phyloP scores from a whole-genome alignment of 2,329 filamentous ascomycete genomes.

The Diaporthe capsici region DNA sequence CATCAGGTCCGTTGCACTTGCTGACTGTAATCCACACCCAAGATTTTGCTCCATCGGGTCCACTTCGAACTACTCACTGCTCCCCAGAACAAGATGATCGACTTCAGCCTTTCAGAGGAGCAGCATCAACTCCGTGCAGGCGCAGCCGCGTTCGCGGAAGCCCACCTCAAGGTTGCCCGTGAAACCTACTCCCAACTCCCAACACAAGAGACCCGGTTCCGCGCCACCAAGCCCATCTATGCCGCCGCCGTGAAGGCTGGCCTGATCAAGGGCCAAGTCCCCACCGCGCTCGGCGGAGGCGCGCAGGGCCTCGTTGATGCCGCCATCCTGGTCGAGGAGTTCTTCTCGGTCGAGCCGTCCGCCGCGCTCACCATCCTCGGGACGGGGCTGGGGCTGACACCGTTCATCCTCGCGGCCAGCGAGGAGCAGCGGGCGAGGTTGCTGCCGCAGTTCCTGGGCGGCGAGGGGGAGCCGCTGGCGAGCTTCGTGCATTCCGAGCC shows the following conservation, averaged over 20 bases:
- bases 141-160: conserved; percentile 30
- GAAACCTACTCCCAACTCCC: conserved; percentile 16
- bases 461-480: conserved; percentile 23
- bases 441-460: conserved; percentile 19
- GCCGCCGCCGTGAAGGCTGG: conserved; percentile 21
- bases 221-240: conserved; percentile 28
- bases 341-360: conserved; percentile 36
- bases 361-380: conserved; percentile 38
- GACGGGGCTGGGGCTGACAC: conserved; percentile 37
- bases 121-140: conserved; percentile 20
- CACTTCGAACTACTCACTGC: neutral
- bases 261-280: conserved; percentile 36
- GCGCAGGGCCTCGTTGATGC: conserved; percentile 32
- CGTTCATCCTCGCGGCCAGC: conserved; percentile 23
- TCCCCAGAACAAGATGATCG: conserved; percentile 10
- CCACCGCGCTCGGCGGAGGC: conserved; percentile 30
- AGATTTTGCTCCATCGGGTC: neutral
- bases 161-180: conserved; percentile 4
- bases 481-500: conserved; percentile 39
- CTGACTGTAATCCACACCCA: neutral
- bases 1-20: neutral
- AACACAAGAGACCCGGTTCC: conserved; percentile 33
- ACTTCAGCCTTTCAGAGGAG: conserved; percentile 22
- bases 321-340: conserved; percentile 38
- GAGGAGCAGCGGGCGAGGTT: conserved; percentile 7